Base-by-base conservation (phyloP, 768 basidiomycete species). In the Rickenella mellea region DNA sequence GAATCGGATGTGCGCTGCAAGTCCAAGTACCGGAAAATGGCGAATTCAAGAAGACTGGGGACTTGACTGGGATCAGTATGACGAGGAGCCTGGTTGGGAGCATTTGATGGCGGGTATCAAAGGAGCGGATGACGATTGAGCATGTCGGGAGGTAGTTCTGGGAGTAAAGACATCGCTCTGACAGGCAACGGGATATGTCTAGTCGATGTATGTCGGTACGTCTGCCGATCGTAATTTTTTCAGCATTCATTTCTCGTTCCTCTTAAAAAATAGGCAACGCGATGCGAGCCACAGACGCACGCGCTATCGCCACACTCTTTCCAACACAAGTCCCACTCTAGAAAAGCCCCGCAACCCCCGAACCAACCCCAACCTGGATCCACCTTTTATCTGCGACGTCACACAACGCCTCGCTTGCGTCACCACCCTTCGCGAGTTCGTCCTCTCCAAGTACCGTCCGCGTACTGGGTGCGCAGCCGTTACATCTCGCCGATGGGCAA, bases 221-320 rank as follows among this genome's bases (percentile, higher is more conserved):
- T 7, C 15, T 7, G 9, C n/a, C n/a, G n/a, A n/a, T n/a, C n/a
- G 20, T 9, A 36, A 20, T 24, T 35, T 12, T 4, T 26, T 24
- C 6, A 31, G 26, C n/a, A 28, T 25, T 25, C 38, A 43, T 15
- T 31, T 19, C 20, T 20, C 6, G n/a, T 19, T 41, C 21, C 38
- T 37, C 29, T n/a, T n/a, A 57, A 93, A 94, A 98, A 66, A 98
- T 94, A 14, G 96, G 96, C 31, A 96, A 99, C 55, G 98, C 96
- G 6, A 99, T 99, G 96, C 88, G 94, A 26, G 96, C 94, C 20
- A 93, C 93, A 0, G 96, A 93, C 27, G 70, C 98, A 43, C 87
- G 87, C 59, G 80, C 94, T 29, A 97, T 99, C 54, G 84, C 81
- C 11, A 97, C 91, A 8, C 59, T 99, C 9, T 74, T 99, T 42